Percentiles rank a stretch among this genome's conserved stretches.
Conservation (phyloP, 2,329 filamentous ascomycete genomes). For the Colletotrichum agaves region DNA sequence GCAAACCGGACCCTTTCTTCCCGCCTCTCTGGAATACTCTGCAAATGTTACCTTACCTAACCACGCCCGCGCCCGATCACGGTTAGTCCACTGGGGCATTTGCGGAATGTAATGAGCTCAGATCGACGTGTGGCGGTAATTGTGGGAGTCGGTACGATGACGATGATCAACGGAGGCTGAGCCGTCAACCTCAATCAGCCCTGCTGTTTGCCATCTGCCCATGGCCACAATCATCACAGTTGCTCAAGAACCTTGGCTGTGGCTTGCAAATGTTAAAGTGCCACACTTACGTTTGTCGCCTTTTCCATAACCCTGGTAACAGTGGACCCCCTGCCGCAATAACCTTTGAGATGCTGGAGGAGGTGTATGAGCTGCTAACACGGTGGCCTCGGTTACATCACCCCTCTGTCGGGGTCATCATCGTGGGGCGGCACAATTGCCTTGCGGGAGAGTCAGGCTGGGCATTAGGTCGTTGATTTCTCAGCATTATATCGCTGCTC, state of each 20-base stretch:
- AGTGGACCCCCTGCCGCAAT: too few relatives aligned
- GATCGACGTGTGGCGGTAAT: constrained; percentile 8
- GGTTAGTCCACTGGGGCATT: constrained; percentile 1
- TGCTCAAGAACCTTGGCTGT: not conserved
- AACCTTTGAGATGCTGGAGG: too few relatives aligned
- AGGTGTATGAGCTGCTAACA: constrained; percentile 33
- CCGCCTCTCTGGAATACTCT: constrained; percentile 16
- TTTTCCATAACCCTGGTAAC: too few relatives aligned
- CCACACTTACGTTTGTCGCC: constrained; percentile 1
- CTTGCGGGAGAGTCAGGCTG: not conserved
- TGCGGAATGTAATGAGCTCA: constrained; percentile 7
- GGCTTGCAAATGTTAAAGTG: constrained; percentile 23
- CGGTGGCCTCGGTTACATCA: constrained; percentile 33
- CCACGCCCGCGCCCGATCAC: not conserved
- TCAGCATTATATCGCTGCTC: not conserved
- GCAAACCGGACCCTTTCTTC: constrained; percentile 7
- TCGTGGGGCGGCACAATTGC: not conserved
- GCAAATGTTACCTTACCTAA: constrained; percentile 13
- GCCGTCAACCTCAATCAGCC: not conserved
- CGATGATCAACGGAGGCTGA: constrained; percentile 26
- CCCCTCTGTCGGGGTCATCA: constrained; percentile 5
- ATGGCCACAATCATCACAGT: not conserved
- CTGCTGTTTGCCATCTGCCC: not conserved
- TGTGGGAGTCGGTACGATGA: not conserved
- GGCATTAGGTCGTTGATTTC: constrained; percentile 5